Evolutionary conservation across 805 yeast species (phyloP).

Genomic region (Allodekkera sacchari): DNA sequence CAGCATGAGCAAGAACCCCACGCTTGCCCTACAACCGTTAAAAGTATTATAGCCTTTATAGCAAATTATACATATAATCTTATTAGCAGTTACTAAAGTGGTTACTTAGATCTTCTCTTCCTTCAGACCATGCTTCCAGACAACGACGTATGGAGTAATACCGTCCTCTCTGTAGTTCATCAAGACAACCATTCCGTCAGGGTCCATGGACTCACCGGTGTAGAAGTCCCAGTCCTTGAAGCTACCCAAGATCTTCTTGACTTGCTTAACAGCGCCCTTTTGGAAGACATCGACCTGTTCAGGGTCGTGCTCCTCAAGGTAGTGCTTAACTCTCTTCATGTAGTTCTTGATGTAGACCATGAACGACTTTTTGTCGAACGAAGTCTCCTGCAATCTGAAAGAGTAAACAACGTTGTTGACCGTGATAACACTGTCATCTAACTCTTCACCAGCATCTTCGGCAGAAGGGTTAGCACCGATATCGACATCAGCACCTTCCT

Average conservation of each 20-base stretch:
- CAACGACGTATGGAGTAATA: slow-evolving; percentile 90
- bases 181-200: slow-evolving; percentile 96
- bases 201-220: slow-evolving; percentile 99
- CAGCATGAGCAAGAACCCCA: too few relatives aligned
- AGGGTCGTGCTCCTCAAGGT: slow-evolving; percentile 84
- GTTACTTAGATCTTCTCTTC: slow-evolving; percentile 81
- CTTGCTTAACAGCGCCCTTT: slow-evolving; percentile 95
- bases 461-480: slow-evolving; percentile 99
- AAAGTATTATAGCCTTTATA: not conserved
- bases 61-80: too few relatives aligned
- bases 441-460: slow-evolving; percentile 82
- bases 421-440: slow-evolving; percentile 71
- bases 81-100: too few relatives aligned
- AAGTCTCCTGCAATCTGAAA: slow-evolving; percentile 94
- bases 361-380: slow-evolving; percentile 97
- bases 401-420: slow-evolving; percentile 99
- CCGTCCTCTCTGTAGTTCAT: slow-evolving; percentile 99
- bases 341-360: slow-evolving; percentile 95
- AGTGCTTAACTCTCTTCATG: slow-evolving; percentile 94
- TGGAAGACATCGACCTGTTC: slow-evolving; percentile 82
- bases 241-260: slow-evolving; percentile 89
- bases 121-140: slow-evolving; percentile 98
- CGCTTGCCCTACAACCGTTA: too few relatives aligned
- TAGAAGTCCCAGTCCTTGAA: slow-evolving; percentile 99
- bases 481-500: slow-evolving; percentile 82